Conservation (phyloP, 2,329 filamentous ascomycete genomes). For the Ramularia endophylla region DNA sequence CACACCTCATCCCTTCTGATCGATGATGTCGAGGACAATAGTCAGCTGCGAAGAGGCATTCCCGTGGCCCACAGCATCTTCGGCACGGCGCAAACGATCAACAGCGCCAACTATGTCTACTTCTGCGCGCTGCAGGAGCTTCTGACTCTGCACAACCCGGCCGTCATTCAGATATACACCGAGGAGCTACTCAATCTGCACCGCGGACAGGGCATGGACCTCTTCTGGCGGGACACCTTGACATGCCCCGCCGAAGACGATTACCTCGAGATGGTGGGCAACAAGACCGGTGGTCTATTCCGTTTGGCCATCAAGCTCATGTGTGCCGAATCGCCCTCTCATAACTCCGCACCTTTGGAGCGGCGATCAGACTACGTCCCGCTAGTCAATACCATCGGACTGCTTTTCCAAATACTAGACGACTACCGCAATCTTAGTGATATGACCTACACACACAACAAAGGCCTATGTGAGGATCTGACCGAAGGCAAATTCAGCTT, state of each 20-base stretch:
- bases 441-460: constrained; percentile 68
- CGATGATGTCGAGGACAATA: constrained; percentile 83
- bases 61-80: constrained; percentile 83
- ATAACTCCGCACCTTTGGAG: constrained; percentile 15
- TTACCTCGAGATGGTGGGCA: constrained; percentile 89
- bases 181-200: constrained; percentile 82
- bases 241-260: constrained; percentile 81
- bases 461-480: constrained; percentile 90
- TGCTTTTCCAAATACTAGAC: constrained; percentile 86
- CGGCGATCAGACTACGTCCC: constrained; percentile 61
- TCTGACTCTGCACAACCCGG: constrained; percentile 61
- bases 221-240: constrained; percentile 82
- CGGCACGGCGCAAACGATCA: constrained; percentile 81
- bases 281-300: constrained; percentile 87
- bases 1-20: constrained; percentile 79
- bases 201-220: constrained; percentile 82
- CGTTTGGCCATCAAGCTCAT: constrained; percentile 79
- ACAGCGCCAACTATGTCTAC: constrained; percentile 85
- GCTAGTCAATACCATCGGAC: constrained; percentile 76
- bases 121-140: constrained; percentile 73
- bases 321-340: constrained; percentile 61
- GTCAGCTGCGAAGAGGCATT: constrained; percentile 66
- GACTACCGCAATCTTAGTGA: constrained; percentile 82
- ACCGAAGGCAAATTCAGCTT: constrained; percentile 98
- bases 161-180: constrained; percentile 64